These are phyloP conservation scores for Wickerhamomyces rabaulensis DNA, from an alignment of 805 yeast genomes.

Conservation along the genomic window DNA sequence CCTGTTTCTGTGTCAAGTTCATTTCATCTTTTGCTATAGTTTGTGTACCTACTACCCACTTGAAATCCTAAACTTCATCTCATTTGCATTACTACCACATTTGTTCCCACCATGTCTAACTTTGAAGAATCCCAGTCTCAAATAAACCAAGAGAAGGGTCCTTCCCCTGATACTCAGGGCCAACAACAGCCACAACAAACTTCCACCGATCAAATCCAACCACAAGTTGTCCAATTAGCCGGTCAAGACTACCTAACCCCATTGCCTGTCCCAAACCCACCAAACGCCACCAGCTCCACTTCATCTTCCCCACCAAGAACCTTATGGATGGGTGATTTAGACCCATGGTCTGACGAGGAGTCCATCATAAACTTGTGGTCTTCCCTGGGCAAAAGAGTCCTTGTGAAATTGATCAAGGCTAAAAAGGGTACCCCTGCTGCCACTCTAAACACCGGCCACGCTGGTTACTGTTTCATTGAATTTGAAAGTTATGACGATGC, in stretches of 20 bases:
- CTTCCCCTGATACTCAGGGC: neutral
- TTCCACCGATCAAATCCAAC: conserved; percentile 3
- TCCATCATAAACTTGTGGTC: conserved; percentile 58
- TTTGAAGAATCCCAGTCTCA: neutral
- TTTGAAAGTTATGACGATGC: conserved; percentile 67
- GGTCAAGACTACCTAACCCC: conserved; percentile 22
- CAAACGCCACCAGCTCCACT: conserved; percentile 44
- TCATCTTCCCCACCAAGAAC: conserved; percentile 54
- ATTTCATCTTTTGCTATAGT: neutral
- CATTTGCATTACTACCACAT: neutral
- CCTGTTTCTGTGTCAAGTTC: neutral
- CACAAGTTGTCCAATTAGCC: conserved; percentile 20
- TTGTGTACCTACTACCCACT: neutral
- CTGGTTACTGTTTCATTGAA: conserved; percentile 78
- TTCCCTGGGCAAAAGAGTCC: conserved; percentile 47
- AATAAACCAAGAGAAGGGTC: neutral
- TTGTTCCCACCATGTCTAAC: neutral
- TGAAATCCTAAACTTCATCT: neutral
- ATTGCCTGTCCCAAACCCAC: conserved; percentile 45
- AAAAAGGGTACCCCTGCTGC: conserved; percentile 34
- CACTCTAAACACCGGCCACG: conserved; percentile 32
- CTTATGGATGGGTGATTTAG: conserved; percentile 86
- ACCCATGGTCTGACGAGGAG: conserved; percentile 71
- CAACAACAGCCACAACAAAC: neutral
- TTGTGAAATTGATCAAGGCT: conserved; percentile 61